Conservation (phyloP, 345 rosid genomes). For the Adansonia digitata region DNA sequence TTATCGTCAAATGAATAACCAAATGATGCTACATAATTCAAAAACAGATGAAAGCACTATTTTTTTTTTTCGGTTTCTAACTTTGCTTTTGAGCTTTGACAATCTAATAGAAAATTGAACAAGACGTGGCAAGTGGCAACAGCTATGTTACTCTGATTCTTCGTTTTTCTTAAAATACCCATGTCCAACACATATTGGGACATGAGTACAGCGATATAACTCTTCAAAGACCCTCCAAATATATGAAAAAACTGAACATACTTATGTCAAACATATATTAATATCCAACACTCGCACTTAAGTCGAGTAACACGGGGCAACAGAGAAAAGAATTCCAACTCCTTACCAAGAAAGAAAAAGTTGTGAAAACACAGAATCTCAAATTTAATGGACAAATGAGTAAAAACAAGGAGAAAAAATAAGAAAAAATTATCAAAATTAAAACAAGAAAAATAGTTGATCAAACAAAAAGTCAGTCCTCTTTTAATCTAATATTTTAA, state of each 20-base stretch:
- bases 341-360: not conserved
- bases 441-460: not conserved
- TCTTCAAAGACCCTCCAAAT: not conserved
- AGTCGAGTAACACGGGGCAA: too few species aligned
- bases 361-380: not conserved
- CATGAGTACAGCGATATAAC: not conserved
- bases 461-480: not conserved
- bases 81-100: not conserved
- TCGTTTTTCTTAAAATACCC: not conserved
- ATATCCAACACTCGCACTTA: not conserved
- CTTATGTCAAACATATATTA: not conserved
- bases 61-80: not conserved
- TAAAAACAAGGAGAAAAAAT: not conserved
- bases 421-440: not conserved
- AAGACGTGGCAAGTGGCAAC: not conserved
- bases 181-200: not conserved
- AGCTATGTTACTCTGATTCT: too few species aligned
- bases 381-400: not conserved
- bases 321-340: too few species aligned
- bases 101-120: not conserved
- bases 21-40: not conserved
- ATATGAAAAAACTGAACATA: not conserved
- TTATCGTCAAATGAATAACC: not conserved
- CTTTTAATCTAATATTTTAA: not conserved
- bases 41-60: not conserved